These are phyloP conservation scores for Cryphonectria parasitica DNA, from an alignment of 2,329 filamentous ascomycete species.

Conservation along the genomic window DNA sequence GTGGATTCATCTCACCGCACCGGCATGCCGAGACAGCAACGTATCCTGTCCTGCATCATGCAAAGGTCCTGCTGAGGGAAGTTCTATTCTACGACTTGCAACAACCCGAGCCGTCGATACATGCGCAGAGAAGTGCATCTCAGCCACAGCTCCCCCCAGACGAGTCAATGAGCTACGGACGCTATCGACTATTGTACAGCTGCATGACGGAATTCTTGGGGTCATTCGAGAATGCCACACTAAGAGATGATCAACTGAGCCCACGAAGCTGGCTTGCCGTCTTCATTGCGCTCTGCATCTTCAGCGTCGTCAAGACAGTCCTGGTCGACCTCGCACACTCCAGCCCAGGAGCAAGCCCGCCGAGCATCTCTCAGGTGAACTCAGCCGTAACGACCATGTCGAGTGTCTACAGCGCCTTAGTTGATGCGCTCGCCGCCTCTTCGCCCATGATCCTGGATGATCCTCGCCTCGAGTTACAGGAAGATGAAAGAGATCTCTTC, in stretches of 20 bases:
- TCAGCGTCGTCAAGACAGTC: conserved; percentile 58
- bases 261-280: conserved; percentile 54
- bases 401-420: conserved; percentile 55
- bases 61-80: conserved; percentile 60
- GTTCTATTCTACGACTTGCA: conserved; percentile 58
- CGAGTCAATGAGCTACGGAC: conserved; percentile 52
- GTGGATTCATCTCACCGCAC: conserved; percentile 51
- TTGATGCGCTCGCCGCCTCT: conserved; percentile 51
- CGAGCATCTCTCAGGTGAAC: conserved; percentile 9
- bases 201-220: conserved; percentile 57
- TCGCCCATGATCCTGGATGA: conserved; percentile 51
- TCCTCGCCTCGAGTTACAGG: conserved; percentile 45
- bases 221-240: conserved; percentile 52
- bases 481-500: conserved; percentile 50
- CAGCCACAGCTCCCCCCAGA: conserved; percentile 42
- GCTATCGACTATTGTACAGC: conserved; percentile 53
- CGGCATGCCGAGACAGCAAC: conserved; percentile 53
- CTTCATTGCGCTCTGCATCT: conserved; percentile 62
- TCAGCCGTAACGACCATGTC: conserved; percentile 45
- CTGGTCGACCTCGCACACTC: conserved; percentile 50
- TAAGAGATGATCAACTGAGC: conserved; percentile 44
- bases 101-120: conserved; percentile 51
- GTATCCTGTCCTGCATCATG: conserved; percentile 56
- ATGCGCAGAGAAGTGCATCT: conserved; percentile 41
- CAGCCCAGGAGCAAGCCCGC: conserved; percentile 30